A percentile compares a stretch with the other conserved stretches of the same genome.
Conservation (phyloP, 2,329 filamentous ascomycete genomes). For the Ceratocystis variospora region DNA sequence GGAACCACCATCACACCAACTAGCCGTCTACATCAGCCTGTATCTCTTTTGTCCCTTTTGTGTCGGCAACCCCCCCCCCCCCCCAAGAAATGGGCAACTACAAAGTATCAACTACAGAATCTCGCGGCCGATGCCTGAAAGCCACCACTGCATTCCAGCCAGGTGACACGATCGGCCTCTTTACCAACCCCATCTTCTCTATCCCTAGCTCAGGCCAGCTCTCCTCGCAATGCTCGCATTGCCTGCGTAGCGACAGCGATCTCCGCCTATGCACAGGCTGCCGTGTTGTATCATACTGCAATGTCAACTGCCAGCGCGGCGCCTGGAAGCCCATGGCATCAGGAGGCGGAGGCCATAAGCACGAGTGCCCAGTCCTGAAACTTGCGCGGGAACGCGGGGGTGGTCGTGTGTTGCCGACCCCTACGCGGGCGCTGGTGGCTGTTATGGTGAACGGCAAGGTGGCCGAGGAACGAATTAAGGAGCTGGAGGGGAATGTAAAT, state of each 20-base stretch:
- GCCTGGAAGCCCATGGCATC: slow-evolving; percentile 33
- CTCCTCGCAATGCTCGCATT: slow-evolving; percentile 35
- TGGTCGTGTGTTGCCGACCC: slow-evolving; percentile 35
- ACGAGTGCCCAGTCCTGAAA: slow-evolving; percentile 38
- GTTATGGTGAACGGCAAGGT: slow-evolving; percentile 31
- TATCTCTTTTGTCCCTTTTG: too few species aligned
- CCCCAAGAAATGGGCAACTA: slow-evolving; percentile 11
- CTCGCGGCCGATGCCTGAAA: slow-evolving; percentile 33
- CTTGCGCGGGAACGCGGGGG: slow-evolving; percentile 29
- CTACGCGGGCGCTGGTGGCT: slow-evolving; percentile 41
- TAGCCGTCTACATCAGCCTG: too few species aligned
- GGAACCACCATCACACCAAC: too few species aligned
- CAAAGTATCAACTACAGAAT: not conserved
- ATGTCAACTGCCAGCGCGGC: slow-evolving; percentile 37
- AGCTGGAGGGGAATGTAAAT: slow-evolving; percentile 36
- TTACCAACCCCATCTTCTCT: slow-evolving; percentile 33
- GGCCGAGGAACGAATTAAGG: slow-evolving; percentile 26
- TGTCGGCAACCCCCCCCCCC: not conserved
- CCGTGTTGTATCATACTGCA: slow-evolving; percentile 41
- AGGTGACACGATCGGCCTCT: slow-evolving; percentile 34
- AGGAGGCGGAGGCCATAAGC: slow-evolving; percentile 31
- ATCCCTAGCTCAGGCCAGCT: slow-evolving; percentile 35
- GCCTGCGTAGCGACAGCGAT: slow-evolving; percentile 27
- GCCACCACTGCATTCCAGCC: slow-evolving; percentile 32
- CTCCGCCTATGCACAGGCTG: slow-evolving; percentile 39